Evolutionary conservation across 106 monocot genomes (phyloP), one percentile per base, ranked within the genome.

Genomic region (Allium sativum): DNA sequence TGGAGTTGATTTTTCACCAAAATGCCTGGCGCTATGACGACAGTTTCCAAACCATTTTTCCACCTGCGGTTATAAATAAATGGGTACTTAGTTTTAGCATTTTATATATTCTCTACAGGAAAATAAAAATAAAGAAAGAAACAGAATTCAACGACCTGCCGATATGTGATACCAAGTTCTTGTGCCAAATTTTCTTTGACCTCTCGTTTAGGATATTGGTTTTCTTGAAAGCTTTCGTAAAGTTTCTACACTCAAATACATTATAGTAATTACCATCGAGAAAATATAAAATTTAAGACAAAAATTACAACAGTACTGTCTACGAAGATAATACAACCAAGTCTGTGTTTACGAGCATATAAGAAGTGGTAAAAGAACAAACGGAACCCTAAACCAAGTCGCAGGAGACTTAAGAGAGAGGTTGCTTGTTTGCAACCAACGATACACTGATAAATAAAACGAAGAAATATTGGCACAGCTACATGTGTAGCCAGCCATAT

Each of bases 181-280:
- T 65, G 64, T 55, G 72, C 64, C 8, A 72, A 42, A 50, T 58
- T 65, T 57, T 65, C 72, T 47, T 51, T 72, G 18, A 57, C 51
- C 45, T 64, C 44, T n/a, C 63, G 55, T 12, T 55, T 57, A 40
- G 72, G 72, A 42, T 72, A 72, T 42, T 72, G 72, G 19, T 72
- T 72, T 65, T 72, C 65, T 58, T 72, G 64, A 57, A 72, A 72
- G 43, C 41, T 14, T 19, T 65, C 72, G 58, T 48, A 50, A 22
- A 72, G 61, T 65, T 72, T 65, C 72, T 72, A 45, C 31, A 31
- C 31, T 31, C 31, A 3, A 31, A 31, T 31, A 31, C 31, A 31
- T n/a, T 43, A 22, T 55, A 62, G 12, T 19, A 6, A 18, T 21
- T 9, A 9, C 13, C 9, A 44, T 43, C 10, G 8, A 40, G 17